A percentile compares a stretch with the other conserved stretches of the same genome.
Conservation (phyloP, 192 early-diverging fungal species). For the Hyaloraphidium curvatum region DNA sequence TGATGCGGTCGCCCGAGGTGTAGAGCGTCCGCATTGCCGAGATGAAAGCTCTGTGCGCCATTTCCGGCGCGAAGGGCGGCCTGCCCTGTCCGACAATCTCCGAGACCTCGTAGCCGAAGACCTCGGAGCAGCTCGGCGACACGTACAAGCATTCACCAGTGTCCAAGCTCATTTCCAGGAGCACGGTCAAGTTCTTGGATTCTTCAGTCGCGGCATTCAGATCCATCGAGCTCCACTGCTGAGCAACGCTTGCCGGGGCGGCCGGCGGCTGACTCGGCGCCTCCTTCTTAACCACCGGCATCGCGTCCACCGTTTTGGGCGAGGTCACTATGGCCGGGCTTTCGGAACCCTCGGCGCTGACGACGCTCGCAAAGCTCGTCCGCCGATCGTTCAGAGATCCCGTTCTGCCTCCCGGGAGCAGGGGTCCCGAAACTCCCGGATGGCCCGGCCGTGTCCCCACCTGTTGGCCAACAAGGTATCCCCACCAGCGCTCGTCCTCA, state of each 20-base stretch:
- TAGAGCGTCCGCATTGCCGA: slow-evolving; percentile 30
- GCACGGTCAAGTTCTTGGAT: slow-evolving; percentile 46
- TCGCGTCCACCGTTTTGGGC: not conserved
- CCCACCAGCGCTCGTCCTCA: slow-evolving; percentile 24
- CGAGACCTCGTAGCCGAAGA: slow-evolving; percentile 22
- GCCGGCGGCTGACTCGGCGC: slow-evolving; percentile 10
- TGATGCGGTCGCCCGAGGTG: slow-evolving; percentile 27
- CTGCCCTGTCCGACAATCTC: slow-evolving; percentile 22
- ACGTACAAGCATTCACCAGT: slow-evolving; percentile 11
- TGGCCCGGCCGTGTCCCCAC: slow-evolving; percentile 10
- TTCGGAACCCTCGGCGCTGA: slow-evolving; percentile 5
- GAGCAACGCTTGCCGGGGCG: not conserved
- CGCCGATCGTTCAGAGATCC: slow-evolving; percentile 1
- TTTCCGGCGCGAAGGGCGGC: slow-evolving; percentile 29
- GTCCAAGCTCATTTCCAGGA: slow-evolving; percentile 55
- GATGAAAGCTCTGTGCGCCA: slow-evolving; percentile 39
- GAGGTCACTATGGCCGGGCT: not conserved
- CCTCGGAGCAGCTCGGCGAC: not conserved
- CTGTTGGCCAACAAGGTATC: slow-evolving; percentile 5
- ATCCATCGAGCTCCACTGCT: slow-evolving; percentile 15
- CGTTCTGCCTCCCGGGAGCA: not conserved
- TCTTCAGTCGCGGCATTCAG: slow-evolving; percentile 39
- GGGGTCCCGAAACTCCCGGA: slow-evolving; percentile 9
- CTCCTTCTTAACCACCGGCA: slow-evolving; percentile 9
- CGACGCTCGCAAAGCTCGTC: slow-evolving; percentile 3